Evolutionary conservation across 306 rosid genomes (phyloP).

Genomic region (Phaseolus lunatus): DNA sequence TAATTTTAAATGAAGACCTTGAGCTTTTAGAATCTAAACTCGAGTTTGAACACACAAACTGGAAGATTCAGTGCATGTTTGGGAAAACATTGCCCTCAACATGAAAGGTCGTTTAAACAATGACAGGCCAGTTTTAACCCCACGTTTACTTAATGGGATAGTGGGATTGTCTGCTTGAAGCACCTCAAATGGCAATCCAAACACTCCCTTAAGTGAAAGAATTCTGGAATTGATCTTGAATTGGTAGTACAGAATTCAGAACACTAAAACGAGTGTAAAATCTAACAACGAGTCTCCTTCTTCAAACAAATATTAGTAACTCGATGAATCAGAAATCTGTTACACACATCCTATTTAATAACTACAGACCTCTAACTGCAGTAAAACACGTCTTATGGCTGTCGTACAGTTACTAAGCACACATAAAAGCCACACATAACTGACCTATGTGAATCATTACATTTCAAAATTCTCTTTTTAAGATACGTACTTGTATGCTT

Average conservation of each 20-base stretch:
- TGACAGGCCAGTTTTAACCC: not conserved
- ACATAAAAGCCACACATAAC: not conserved
- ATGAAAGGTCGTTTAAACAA: not conserved
- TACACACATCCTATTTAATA: not conserved
- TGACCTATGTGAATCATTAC: not conserved
- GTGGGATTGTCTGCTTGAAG: not conserved
- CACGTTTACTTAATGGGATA: not conserved
- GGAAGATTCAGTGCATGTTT: not conserved
- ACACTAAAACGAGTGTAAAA: not conserved
- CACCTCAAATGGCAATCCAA: not conserved
- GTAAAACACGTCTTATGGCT: not conserved
- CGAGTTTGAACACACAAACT: not conserved
- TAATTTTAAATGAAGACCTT: conserved; percentile 24
- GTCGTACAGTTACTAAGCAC: not conserved
- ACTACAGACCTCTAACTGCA: not conserved
- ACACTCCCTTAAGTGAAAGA: not conserved
- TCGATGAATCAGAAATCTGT: not conserved
- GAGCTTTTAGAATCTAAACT: conserved; percentile 8
- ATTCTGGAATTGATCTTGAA: not conserved
- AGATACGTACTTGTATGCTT: conserved; percentile 1
- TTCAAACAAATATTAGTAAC: not conserved
- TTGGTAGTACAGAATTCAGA: not conserved
- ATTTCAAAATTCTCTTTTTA: conserved; percentile 10
- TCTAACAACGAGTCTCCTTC: not conserved
- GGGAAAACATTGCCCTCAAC: not conserved